These are phyloP conservation scores for Guyanaporus albipodus DNA, from an alignment of 768 basidiomycete genomes.

Conservation along the genomic window DNA sequence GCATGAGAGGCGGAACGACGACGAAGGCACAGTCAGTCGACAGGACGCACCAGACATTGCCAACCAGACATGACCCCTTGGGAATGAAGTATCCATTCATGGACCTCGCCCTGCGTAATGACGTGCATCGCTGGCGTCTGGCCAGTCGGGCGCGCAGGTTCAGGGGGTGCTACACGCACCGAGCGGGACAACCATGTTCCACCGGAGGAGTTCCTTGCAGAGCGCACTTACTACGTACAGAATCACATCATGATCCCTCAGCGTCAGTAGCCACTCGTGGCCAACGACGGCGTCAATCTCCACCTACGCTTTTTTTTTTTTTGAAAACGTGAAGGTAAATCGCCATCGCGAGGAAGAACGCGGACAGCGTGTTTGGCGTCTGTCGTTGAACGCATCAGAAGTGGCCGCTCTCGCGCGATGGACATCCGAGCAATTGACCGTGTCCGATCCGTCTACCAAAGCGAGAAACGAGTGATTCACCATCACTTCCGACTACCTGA, in stretches of 20 bases:
- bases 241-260: slow-evolving; percentile 7
- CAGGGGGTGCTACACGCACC: too few species aligned
- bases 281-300: slow-evolving; percentile 11
- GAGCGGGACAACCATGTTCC: background rate
- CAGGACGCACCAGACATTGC: background rate
- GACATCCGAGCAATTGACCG: too few species aligned
- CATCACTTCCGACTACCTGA: too few species aligned
- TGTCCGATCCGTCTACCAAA: slow-evolving; percentile 24
- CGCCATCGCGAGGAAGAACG: slow-evolving; percentile 18
- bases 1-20: too few species aligned
- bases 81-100: background rate
- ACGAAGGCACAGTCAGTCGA: background rate
- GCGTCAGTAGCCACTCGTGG: slow-evolving; percentile 2
- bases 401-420: too few species aligned
- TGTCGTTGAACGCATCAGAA: too few species aligned
- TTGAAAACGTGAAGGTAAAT: slow-evolving; percentile 4
- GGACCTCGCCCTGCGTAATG: background rate
- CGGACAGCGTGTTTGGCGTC: slow-evolving; percentile 5
- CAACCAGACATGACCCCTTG: background rate
- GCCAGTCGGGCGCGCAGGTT: too few species aligned
- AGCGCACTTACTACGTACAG: background rate
- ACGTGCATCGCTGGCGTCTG: background rate
- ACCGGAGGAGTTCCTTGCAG: slow-evolving; percentile 13
- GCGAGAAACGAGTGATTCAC: too few species aligned
- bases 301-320: slow-evolving; percentile 8